Percentiles rank a stretch among this genome's conserved stretches.
phyloP scores from a whole-genome alignment of 1,284 basidiomycete genomes.

The Sanghuangporus sanghuang region DNA sequence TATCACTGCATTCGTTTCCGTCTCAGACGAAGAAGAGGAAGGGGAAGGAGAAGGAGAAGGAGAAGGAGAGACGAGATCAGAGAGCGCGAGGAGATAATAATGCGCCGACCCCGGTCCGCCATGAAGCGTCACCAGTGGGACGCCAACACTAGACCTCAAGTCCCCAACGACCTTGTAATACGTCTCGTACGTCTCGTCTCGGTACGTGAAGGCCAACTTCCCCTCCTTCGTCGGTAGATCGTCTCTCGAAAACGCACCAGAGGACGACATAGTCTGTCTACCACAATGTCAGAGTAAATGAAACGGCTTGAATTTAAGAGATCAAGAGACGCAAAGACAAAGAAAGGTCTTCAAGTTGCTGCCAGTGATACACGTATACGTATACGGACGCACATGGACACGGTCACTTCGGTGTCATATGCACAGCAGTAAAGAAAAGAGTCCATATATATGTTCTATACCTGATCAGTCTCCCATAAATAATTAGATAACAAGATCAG shows the following conservation, averaged over 20 bases:
- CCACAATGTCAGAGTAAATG: background rate
- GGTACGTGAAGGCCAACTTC: conserved; percentile 24
- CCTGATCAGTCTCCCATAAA: no score
- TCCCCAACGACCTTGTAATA: conserved; percentile 42
- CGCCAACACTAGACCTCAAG: conserved; percentile 23
- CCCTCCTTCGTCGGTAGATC: conserved; percentile 21
- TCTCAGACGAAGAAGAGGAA: background rate
- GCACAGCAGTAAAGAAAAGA: no score
- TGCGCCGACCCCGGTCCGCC: conserved; percentile 40
- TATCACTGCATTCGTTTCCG: conserved; percentile 32
- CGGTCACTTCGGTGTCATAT: no score
- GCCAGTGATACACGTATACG: no score
- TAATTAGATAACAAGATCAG: no score
- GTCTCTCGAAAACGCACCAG: background rate
- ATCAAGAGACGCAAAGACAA: no score
- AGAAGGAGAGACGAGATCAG: conserved; percentile 26
- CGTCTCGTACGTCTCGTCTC: conserved; percentile 34
- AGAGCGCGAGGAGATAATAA: conserved; percentile 33
- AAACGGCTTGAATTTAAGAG: no score
- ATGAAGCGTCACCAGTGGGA: conserved; percentile 40
- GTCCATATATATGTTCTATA: no score
- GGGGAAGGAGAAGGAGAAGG: conserved; percentile 23
- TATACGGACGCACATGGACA: no score
- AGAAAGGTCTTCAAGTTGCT: no score
- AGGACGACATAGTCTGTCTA: background rate